phyloP scores from a whole-genome alignment of 2,329 filamentous ascomycete species.

The Fusarium napiforme region DNA sequence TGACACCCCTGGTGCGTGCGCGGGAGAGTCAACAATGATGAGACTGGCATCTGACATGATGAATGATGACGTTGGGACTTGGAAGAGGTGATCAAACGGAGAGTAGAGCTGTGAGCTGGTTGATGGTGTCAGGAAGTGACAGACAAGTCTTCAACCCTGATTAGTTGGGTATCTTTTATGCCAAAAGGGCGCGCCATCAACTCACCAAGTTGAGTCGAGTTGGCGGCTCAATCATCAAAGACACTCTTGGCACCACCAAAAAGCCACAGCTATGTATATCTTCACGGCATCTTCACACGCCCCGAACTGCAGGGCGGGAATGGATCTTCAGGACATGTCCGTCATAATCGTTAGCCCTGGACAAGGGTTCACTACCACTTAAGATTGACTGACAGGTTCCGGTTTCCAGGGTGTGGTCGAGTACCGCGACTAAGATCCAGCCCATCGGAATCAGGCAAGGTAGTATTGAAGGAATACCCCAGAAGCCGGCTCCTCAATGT shows the following conservation, averaged over 20 bases:
- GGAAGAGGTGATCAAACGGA: not conserved
- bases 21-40: not conserved
- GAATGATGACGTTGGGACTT: not conserved
- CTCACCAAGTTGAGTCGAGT: slow-evolving; percentile 56
- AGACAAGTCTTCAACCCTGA: not conserved
- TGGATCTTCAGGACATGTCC: slow-evolving; percentile 33
- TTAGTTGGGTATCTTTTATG: not conserved
- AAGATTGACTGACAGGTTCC: slow-evolving; percentile 34
- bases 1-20: not conserved
- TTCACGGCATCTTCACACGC: slow-evolving; percentile 16
- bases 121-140: not conserved
- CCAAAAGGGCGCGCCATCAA: slow-evolving; percentile 24
- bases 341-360: slow-evolving; percentile 15
- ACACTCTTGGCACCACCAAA: slow-evolving; percentile 20
- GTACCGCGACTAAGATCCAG: slow-evolving; percentile 17
- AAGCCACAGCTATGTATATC: slow-evolving; percentile 27
- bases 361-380: slow-evolving; percentile 32
- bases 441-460: slow-evolving; percentile 28
- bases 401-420: slow-evolving; percentile 35
- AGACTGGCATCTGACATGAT: not conserved
- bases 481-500: slow-evolving; percentile 21
- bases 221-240: slow-evolving; percentile 36
- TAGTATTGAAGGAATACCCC: slow-evolving; percentile 26
- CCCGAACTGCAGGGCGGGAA: slow-evolving; percentile 27
- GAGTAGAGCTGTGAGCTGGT: not conserved